phyloP scores from a whole-genome alignment of 1,284 basidiomycete species.

The Phlebopus sp. region DNA sequence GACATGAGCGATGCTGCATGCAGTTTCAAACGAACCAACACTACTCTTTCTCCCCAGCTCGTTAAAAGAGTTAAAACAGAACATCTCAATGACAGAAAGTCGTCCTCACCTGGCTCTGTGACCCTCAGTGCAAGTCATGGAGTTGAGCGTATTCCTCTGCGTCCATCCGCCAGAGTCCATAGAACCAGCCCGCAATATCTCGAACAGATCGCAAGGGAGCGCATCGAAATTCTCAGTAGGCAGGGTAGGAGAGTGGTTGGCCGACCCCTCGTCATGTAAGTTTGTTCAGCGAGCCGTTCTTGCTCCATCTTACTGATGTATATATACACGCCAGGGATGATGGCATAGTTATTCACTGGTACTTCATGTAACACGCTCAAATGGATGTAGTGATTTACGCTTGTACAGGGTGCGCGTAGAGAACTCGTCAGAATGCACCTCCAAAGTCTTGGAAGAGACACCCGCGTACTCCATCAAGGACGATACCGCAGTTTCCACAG shows the following conservation, averaged over 20 bases:
- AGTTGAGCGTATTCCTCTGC: constrained; percentile 28
- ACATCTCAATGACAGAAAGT: constrained; percentile 2
- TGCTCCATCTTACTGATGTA: constrained; percentile 10
- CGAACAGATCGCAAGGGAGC: constrained; percentile 17
- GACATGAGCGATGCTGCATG: constrained; percentile 16
- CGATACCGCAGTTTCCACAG: neutral
- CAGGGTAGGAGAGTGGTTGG: constrained; percentile 27
- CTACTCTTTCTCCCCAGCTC: neutral
- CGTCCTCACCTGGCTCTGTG: constrained; percentile 15
- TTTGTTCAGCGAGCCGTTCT: neutral
- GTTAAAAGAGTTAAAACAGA: constrained; percentile 26
- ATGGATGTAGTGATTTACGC: constrained; percentile 10
- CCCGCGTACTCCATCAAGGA: neutral
- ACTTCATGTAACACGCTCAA: constrained; percentile 3
- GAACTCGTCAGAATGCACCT: neutral
- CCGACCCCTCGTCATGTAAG: constrained; percentile 28
- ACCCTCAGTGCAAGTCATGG: constrained; percentile 23
- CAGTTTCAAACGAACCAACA: constrained; percentile 16
- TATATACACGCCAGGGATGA: constrained; percentile 21
- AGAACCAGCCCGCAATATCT: constrained; percentile 14
- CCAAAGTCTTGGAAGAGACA: neutral
- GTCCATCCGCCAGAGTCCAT: constrained; percentile 8
- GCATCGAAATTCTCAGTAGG: constrained; percentile 15
- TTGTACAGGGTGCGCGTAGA: constrained; percentile 17
- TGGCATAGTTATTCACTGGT: constrained; percentile 32